These are phyloP conservation scores for Tolypocladium tundrense DNA, from an alignment of 2,329 filamentous ascomycete species.

Conservation along the genomic window DNA sequence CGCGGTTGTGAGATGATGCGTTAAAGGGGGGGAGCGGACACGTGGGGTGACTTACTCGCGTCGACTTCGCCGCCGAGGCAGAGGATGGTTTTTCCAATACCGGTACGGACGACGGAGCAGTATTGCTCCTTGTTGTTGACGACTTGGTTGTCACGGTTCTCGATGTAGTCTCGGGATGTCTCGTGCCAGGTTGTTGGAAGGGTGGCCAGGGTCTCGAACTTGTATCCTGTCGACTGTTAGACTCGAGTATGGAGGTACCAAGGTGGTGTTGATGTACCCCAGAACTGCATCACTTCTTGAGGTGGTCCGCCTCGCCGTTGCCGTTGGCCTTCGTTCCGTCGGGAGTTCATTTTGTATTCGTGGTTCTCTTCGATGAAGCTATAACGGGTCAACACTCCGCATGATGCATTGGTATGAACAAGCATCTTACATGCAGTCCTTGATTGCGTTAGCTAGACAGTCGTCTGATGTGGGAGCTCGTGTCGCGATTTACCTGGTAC, in stretches of 20 bases:
- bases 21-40: background rate
- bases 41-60: constrained; percentile 43
- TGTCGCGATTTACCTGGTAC: constrained; percentile 59
- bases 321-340: constrained; percentile 39
- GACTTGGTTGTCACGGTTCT: constrained; percentile 55
- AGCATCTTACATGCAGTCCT: constrained; percentile 44
- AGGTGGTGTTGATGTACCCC: constrained; percentile 47
- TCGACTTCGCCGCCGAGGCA: constrained; percentile 92
- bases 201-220: constrained; percentile 82
- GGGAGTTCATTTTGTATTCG: constrained; percentile 54
- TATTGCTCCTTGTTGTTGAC: constrained; percentile 93
- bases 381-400: background rate
- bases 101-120: constrained; percentile 86
- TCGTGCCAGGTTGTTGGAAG: constrained; percentile 66
- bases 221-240: constrained; percentile 57
- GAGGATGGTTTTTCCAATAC: constrained; percentile 64
- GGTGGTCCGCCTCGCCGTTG: constrained; percentile 32
- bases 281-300: constrained; percentile 80
- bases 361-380: constrained; percentile 94
- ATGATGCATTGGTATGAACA: too few relatives aligned
- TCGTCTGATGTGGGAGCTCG: constrained; percentile 2
- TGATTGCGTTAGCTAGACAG: constrained; percentile 7
- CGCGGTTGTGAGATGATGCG: background rate
- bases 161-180: constrained; percentile 66
- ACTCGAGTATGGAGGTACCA: background rate